Conservation (phyloP, 495 filamentous ascomycete species). For the Cairneyella variabilis region DNA sequence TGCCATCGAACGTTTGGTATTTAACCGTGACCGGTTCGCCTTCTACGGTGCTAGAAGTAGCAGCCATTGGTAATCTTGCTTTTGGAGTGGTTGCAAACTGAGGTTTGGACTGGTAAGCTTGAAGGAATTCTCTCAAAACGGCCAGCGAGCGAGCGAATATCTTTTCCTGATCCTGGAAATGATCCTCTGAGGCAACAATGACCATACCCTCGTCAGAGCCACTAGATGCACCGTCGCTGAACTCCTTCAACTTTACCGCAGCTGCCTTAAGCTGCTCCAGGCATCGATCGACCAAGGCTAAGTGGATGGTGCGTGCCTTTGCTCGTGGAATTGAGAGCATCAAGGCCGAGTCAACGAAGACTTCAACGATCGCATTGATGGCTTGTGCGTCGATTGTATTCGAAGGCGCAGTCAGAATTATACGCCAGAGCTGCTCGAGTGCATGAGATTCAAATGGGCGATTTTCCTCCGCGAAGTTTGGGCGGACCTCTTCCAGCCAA, state of each 20-base stretch:
- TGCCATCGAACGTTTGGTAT: slow-evolving; percentile 69
- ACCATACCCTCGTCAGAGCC: slow-evolving; percentile 49
- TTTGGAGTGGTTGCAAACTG: slow-evolving; percentile 48
- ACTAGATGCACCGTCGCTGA: slow-evolving; percentile 32
- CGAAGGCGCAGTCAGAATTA: slow-evolving; percentile 68
- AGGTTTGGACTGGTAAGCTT: slow-evolving; percentile 40
- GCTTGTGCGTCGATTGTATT: slow-evolving; percentile 65
- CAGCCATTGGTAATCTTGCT: slow-evolving; percentile 32
- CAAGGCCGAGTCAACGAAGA: slow-evolving; percentile 60
- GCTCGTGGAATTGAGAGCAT: slow-evolving; percentile 40
- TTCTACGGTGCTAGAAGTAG: slow-evolving; percentile 35
- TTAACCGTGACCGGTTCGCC: slow-evolving; percentile 63
- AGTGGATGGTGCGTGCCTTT: slow-evolving; percentile 60
- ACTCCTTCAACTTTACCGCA: slow-evolving; percentile 53
- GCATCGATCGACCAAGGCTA: slow-evolving; percentile 73
- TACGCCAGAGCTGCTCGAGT: slow-evolving; percentile 77
- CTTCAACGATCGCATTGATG: slow-evolving; percentile 64
- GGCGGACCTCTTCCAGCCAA: slow-evolving; percentile 18
- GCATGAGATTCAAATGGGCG: slow-evolving; percentile 53
- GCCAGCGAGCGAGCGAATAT: slow-evolving; percentile 64
- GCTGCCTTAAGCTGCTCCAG: slow-evolving; percentile 68
- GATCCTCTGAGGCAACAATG: slow-evolving; percentile 36
- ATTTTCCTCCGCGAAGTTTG: slow-evolving; percentile 32
- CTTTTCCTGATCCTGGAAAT: slow-evolving; percentile 44
- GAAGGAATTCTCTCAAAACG: slow-evolving; percentile 43